Percentiles rank a stretch among this genome's conserved stretches.
phyloP scores from a whole-genome alignment of 306 rosid genomes.

The Malus sieversii region DNA sequence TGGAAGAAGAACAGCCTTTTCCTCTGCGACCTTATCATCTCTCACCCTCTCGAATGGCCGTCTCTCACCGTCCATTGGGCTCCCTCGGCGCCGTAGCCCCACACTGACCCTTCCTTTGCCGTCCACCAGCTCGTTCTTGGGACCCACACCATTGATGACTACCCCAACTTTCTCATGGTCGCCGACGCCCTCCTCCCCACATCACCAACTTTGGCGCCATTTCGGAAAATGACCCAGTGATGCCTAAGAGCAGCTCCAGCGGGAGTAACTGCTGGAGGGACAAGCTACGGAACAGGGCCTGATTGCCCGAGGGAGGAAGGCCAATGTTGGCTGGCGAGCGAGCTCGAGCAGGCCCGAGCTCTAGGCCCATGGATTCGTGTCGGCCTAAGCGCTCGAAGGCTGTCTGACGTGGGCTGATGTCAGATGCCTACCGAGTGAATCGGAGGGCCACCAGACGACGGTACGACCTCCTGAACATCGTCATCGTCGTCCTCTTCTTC shows the following conservation, averaged over 20 bases:
- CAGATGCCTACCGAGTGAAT: conserved; percentile 19
- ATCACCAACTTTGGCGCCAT: conserved; percentile 15
- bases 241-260: conserved; percentile 31
- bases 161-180: conserved; percentile 65
- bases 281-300: too few relatives aligned
- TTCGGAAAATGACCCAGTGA: conserved; percentile 22
- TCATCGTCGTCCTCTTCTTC: conserved; percentile 22
- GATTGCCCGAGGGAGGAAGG: too few relatives aligned
- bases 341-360: too few relatives aligned
- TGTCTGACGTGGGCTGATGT: too few relatives aligned
- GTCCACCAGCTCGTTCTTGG: conserved; percentile 61
- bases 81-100: conserved; percentile 34
- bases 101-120: conserved; percentile 44
- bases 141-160: conserved; percentile 67
- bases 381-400: too few relatives aligned
- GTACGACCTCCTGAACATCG: conserved; percentile 37
- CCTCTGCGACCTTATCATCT: conserved; percentile 64
- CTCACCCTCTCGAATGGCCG: conserved; percentile 88
- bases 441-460: conserved; percentile 38
- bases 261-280: too few relatives aligned
- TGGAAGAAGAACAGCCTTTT: conserved; percentile 84
- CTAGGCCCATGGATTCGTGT: too few relatives aligned
- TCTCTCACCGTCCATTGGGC: conserved; percentile 85
- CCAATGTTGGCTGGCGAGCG: too few relatives aligned
- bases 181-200: conserved; percentile 60